A percentile compares a stretch with the other conserved stretches of the same genome.
phyloP scores from a whole-genome alignment of 352 stramenopile genomes.

The Phytophthora colocasiae region DNA sequence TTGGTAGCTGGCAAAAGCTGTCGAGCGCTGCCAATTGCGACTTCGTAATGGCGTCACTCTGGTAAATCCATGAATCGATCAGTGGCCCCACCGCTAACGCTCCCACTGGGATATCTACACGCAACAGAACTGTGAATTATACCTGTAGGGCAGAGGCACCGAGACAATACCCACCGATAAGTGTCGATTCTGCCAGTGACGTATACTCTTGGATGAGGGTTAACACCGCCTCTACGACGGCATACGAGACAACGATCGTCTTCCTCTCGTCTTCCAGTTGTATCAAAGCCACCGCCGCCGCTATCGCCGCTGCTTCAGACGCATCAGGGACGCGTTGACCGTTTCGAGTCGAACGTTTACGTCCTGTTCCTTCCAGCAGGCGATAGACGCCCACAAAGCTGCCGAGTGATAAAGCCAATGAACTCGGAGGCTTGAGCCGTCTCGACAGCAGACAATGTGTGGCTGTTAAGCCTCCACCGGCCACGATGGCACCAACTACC shows the following conservation, averaged over 20 bases:
- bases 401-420: conserved; percentile 57
- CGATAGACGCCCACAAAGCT: conserved; percentile 71
- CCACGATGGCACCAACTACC: conserved; percentile 41
- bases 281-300: conserved; percentile 41
- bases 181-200: conserved; percentile 41
- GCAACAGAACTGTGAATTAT: conserved; percentile 2
- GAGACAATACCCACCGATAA: conserved; percentile 46
- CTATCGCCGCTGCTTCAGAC: conserved; percentile 50
- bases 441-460: conserved; percentile 54
- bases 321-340: conserved; percentile 18
- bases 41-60: conserved; percentile 51
- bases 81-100: conserved; percentile 47
- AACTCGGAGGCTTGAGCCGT: conserved; percentile 43
- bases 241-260: conserved; percentile 59
- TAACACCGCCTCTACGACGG: conserved; percentile 53
- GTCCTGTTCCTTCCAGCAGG: conserved; percentile 49
- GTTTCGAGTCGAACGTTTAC: conserved; percentile 18
- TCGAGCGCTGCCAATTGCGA: conserved; percentile 62
- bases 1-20: conserved; percentile 48
- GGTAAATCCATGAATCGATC: conserved; percentile 75
- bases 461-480: conserved; percentile 39
- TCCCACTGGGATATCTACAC: conserved; percentile 52
- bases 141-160: neutral
- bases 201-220: conserved; percentile 43
- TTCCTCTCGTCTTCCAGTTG: conserved; percentile 58